Evolutionary conservation across 345 rosid species (phyloP).

Genomic region (Citrus unshiu): DNA sequence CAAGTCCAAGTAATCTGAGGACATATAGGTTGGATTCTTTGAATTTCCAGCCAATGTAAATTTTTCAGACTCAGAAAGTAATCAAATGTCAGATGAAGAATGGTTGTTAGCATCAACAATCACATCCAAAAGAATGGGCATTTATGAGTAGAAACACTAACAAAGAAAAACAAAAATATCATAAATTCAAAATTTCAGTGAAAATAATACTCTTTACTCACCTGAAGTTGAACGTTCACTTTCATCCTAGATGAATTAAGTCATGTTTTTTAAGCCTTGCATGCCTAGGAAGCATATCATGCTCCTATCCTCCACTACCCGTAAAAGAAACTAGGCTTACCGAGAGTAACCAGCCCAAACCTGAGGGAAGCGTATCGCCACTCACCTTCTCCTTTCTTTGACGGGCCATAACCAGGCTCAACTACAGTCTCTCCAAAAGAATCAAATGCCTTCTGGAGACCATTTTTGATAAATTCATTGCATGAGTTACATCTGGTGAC

Average conservation of each 20-base stretch:
- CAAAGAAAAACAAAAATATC: not conserved
- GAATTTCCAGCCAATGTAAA: too few species aligned
- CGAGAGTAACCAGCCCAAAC: slow-evolving; percentile 57
- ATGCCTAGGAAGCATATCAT: slow-evolving; percentile 59
- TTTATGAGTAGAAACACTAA: not conserved
- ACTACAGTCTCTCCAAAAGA: slow-evolving; percentile 52
- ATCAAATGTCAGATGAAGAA: not conserved
- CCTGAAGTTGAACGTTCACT: slow-evolving; percentile 66
- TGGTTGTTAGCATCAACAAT: not conserved
- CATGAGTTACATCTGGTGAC: slow-evolving; percentile 79
- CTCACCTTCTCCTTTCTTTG: slow-evolving; percentile 60
- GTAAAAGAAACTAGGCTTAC: slow-evolving; percentile 47
- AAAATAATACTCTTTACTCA: slow-evolving; percentile 14
- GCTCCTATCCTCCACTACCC: slow-evolving; percentile 32
- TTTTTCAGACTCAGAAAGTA: too few species aligned
- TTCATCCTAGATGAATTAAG: slow-evolving; percentile 72
- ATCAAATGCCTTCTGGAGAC: slow-evolving; percentile 60
- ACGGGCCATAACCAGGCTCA: slow-evolving; percentile 68
- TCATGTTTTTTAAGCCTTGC: slow-evolving; percentile 95
- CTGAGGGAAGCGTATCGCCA: slow-evolving; percentile 57
- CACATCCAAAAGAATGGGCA: not conserved
- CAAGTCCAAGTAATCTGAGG: too few species aligned
- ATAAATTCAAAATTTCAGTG: too few species aligned
- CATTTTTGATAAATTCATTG: slow-evolving; percentile 56
- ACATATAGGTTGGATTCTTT: too few species aligned